Evolutionary conservation across 306 rosid genomes (phyloP).

Genomic region (Oxytropis ochrocephala): DNA sequence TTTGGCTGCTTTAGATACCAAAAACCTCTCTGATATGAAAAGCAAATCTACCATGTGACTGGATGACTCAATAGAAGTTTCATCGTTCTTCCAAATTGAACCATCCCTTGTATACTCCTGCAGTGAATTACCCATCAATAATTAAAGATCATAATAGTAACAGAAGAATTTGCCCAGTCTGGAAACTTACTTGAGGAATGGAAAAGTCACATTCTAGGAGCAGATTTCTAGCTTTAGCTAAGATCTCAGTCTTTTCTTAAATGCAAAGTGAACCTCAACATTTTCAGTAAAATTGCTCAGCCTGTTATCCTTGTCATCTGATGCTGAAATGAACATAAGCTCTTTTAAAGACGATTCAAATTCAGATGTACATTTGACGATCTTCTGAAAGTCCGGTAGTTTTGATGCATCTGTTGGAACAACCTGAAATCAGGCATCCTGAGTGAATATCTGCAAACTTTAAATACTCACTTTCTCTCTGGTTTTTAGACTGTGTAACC

Average conservation of each 20-base stretch:
- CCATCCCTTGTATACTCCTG: constrained; percentile 59
- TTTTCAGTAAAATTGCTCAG: constrained; percentile 76
- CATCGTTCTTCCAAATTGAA: constrained; percentile 36
- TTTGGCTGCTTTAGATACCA: constrained; percentile 78
- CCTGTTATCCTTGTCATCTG: constrained; percentile 56
- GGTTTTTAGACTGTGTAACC: constrained; percentile 9
- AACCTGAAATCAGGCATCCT: constrained; percentile 56
- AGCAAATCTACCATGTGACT: constrained; percentile 64
- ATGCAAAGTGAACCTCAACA: constrained; percentile 98
- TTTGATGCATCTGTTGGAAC: constrained; percentile 95
- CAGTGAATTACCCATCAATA: constrained; percentile 21
- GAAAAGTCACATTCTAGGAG: constrained; percentile 80
- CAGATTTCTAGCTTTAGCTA: constrained; percentile 76
- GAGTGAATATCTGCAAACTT: constrained; percentile 15
- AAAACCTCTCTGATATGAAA: constrained; percentile 76
- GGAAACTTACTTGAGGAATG: constrained; percentile 58
- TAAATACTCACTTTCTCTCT: background rate
- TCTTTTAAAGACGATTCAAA: constrained; percentile 72
- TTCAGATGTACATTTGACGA: constrained; percentile 51
- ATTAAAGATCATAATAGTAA: constrained; percentile 11
- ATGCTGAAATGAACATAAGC: constrained; percentile 62
- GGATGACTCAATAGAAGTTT: constrained; percentile 33
- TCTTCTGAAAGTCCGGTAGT: constrained; percentile 84
- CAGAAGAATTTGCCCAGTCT: constrained; percentile 7
- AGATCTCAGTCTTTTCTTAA: constrained; percentile 77